Evolutionary conservation across 345 rosid species (phyloP).

Genomic region (Cardamine occulta): DNA sequence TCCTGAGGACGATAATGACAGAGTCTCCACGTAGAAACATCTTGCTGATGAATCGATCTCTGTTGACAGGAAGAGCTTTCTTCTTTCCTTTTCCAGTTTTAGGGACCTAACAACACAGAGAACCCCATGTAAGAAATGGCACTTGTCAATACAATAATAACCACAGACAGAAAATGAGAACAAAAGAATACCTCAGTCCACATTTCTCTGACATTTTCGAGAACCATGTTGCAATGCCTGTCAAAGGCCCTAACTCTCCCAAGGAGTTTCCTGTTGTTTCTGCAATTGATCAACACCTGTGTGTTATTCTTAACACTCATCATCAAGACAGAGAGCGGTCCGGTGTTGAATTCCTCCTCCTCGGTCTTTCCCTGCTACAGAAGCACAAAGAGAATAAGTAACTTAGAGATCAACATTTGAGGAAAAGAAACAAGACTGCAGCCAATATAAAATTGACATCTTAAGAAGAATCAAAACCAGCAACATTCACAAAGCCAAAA

Average conservation of each 20-base stretch:
- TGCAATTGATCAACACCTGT: slow-evolving; percentile 94
- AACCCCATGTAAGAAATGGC: not conserved
- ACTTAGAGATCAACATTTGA: not conserved
- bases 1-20: slow-evolving; percentile 93
- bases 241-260: slow-evolving; percentile 98
- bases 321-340: slow-evolving; percentile 96
- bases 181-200: slow-evolving; percentile 85
- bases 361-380: slow-evolving; percentile 61
- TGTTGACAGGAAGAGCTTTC: slow-evolving; percentile 90
- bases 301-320: slow-evolving; percentile 98
- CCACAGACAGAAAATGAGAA: not conserved
- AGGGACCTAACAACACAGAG: slow-evolving; percentile 59
- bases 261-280: slow-evolving; percentile 67
- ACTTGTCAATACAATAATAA: not conserved
- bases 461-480: not conserved
- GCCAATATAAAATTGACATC: not conserved
- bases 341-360: slow-evolving; percentile 96
- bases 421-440: not conserved
- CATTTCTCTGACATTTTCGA: slow-evolving; percentile 99
- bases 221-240: slow-evolving; percentile 98
- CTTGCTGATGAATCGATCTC: slow-evolving; percentile 94
- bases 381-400: not conserved
- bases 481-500: not conserved
- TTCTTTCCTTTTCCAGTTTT: slow-evolving; percentile 99
- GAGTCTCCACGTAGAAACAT: slow-evolving; percentile 99